Percentiles rank a stretch among this genome's conserved stretches.
These are phyloP conservation scores for Fusarium sp. DNA, from an alignment of 2,329 filamentous ascomycete species.

Conservation along the genomic window DNA sequence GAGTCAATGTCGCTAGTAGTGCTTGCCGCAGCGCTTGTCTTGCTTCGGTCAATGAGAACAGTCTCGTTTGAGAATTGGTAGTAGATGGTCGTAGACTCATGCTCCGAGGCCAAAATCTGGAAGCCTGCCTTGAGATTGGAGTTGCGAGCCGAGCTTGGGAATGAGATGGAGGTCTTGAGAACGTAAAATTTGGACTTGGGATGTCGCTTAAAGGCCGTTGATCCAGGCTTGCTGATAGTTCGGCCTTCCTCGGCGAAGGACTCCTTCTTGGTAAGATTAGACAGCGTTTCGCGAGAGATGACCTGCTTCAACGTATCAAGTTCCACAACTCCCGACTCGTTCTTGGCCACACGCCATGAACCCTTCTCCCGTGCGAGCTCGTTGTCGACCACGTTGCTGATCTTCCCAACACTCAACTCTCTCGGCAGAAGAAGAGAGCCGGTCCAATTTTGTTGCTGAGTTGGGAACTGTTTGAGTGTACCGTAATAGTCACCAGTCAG, in stretches of 20 bases:
- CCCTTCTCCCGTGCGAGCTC: slow-evolving; percentile 50
- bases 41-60: slow-evolving; percentile 52
- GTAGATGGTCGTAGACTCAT: slow-evolving; percentile 53
- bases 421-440: slow-evolving; percentile 53
- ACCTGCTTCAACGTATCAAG: slow-evolving; percentile 50
- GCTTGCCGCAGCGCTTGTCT: slow-evolving; percentile 51
- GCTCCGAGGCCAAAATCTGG: slow-evolving; percentile 50
- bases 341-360: slow-evolving; percentile 49
- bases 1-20: slow-evolving; percentile 51
- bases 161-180: slow-evolving; percentile 49
- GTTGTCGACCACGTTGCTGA: slow-evolving; percentile 53
- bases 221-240: slow-evolving; percentile 30
- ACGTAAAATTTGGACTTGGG: slow-evolving; percentile 51
- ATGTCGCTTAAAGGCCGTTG: slow-evolving; percentile 16
- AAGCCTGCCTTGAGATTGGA: slow-evolving; percentile 51
- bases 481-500: slow-evolving; percentile 54
- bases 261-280: slow-evolving; percentile 43
- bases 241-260: slow-evolving; percentile 39
- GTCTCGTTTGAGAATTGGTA: slow-evolving; percentile 56
- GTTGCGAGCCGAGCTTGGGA: slow-evolving; percentile 47
- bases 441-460: slow-evolving; percentile 54
- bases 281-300: slow-evolving; percentile 49
- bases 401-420: slow-evolving; percentile 52
- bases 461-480: slow-evolving; percentile 48
- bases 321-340: slow-evolving; percentile 47